Evolutionary conservation across 371 early-diverging fungal species (phyloP).

Genomic region (Cokeromyces recurvatus): DNA sequence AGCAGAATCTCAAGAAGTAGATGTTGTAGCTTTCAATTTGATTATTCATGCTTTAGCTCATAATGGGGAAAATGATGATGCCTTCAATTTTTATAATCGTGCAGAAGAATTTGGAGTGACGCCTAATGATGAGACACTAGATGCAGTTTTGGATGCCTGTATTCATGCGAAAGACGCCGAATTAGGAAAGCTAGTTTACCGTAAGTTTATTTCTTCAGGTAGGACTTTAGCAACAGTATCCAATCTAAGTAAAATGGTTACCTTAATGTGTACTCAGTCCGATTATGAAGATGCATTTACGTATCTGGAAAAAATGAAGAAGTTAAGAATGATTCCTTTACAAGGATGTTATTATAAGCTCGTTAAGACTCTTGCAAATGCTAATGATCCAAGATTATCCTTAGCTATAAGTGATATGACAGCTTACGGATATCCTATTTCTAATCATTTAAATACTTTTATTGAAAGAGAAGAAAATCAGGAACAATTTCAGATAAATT

Average conservation of each 20-base stretch:
- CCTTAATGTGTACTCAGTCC: conserved; percentile 45
- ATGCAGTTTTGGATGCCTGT: conserved; percentile 57
- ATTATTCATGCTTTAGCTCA: conserved; percentile 29
- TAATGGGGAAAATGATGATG: conserved; percentile 41
- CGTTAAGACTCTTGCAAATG: conserved; percentile 54
- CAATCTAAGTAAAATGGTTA: conserved; percentile 59
- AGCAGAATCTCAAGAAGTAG: conserved; percentile 19
- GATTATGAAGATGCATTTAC: conserved; percentile 74
- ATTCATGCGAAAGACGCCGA: conserved; percentile 37
- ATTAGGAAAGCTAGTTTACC: conserved; percentile 44
- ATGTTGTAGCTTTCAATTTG: conserved; percentile 43
- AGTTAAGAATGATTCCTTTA: conserved; percentile 51
- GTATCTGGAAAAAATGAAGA: conserved; percentile 72
- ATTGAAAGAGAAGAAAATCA: conserved; percentile 6
- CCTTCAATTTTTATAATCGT: conserved; percentile 31
- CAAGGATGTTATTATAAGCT: conserved; percentile 56
- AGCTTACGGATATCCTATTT: conserved; percentile 47
- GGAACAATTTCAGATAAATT: too few relatives aligned
- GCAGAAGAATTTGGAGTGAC: conserved; percentile 30
- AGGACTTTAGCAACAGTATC: conserved; percentile 39
- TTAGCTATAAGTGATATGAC: conserved; percentile 69
- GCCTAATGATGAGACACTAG: conserved; percentile 54
- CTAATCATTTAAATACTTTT: conserved; percentile 8
- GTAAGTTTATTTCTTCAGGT: conserved; percentile 26
- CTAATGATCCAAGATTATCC: conserved; percentile 59